These are phyloP conservation scores for Xerocomellus intermedius DNA, from an alignment of 768 basidiomycete genomes.

Conservation along the genomic window DNA sequence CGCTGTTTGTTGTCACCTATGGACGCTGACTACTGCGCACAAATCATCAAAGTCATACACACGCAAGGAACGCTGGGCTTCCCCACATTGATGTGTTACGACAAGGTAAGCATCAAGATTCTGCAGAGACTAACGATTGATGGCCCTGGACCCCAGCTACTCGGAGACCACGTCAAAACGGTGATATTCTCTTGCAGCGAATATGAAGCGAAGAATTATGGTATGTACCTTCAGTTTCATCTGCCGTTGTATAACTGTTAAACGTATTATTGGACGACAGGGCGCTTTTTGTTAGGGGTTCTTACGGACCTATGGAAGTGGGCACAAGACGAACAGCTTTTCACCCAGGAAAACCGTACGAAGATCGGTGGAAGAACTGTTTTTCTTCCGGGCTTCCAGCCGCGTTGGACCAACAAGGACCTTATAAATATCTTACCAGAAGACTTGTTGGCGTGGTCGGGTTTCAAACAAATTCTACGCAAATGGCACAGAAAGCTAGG, in stretches of 20 bases:
- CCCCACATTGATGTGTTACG: constrained; percentile 80
- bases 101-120: constrained; percentile 52
- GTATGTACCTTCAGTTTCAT: constrained; percentile 39
- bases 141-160: constrained; percentile 50
- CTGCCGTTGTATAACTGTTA: background rate
- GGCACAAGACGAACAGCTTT: constrained; percentile 74
- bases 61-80: constrained; percentile 87
- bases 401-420: constrained; percentile 47
- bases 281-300: constrained; percentile 82
- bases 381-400: constrained; percentile 70
- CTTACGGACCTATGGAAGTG: constrained; percentile 77
- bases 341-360: constrained; percentile 66
- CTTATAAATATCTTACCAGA: constrained; percentile 38
- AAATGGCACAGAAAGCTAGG: constrained; percentile 85
- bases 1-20: constrained; percentile 91
- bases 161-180: constrained; percentile 80
- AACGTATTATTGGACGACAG: constrained; percentile 37
- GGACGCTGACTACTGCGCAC: constrained; percentile 93
- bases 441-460: constrained; percentile 65
- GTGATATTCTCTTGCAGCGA: constrained; percentile 93
- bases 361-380: constrained; percentile 59
- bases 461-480: constrained; percentile 64
- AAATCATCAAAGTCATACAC: constrained; percentile 87
- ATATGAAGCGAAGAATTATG: constrained; percentile 93
- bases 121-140: background rate